Evolutionary conservation across 371 early-diverging fungal genomes (phyloP).

Genomic region (Lichtheimia corymbifera): DNA sequence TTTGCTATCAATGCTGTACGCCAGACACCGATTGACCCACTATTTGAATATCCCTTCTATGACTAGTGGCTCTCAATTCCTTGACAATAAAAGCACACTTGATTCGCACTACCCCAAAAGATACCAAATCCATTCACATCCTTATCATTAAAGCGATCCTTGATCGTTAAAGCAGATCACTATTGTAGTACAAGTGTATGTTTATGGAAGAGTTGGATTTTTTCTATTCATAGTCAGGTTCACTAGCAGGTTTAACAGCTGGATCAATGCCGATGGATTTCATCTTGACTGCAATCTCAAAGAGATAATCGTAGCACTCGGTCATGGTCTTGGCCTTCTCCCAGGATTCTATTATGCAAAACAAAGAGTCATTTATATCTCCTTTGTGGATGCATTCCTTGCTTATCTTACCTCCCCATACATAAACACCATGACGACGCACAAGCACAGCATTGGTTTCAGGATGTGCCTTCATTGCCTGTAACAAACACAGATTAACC

Average conservation of each 20-base stretch:
- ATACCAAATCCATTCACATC: too few species aligned
- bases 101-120: too few species aligned
- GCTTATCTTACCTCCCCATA: constrained; percentile 79
- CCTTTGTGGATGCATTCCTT: background rate
- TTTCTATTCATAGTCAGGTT: constrained; percentile 16
- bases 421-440: constrained; percentile 87
- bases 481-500: background rate
- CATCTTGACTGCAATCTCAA: constrained; percentile 96
- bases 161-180: too few species aligned
- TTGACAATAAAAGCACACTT: too few species aligned
- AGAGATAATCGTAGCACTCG: constrained; percentile 98
- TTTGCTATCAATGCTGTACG: too few species aligned
- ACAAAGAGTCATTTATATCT: background rate
- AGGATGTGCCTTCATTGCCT: constrained; percentile 89
- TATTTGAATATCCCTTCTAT: too few species aligned
- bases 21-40: too few species aligned
- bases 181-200: too few species aligned
- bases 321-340: constrained; percentile 96
- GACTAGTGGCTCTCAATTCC: too few species aligned
- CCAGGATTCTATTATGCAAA: constrained; percentile 73
- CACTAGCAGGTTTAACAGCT: constrained; percentile 42
- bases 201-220: too few species aligned
- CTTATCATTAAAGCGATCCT: too few species aligned
- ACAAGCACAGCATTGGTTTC: constrained; percentile 95
- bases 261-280: constrained; percentile 82